Percentiles rank a stretch among this genome's conserved stretches.
These are phyloP conservation scores for Entrophospora sp. DNA, from an alignment of 192 early-diverging fungal species.

Conservation along the genomic window DNA sequence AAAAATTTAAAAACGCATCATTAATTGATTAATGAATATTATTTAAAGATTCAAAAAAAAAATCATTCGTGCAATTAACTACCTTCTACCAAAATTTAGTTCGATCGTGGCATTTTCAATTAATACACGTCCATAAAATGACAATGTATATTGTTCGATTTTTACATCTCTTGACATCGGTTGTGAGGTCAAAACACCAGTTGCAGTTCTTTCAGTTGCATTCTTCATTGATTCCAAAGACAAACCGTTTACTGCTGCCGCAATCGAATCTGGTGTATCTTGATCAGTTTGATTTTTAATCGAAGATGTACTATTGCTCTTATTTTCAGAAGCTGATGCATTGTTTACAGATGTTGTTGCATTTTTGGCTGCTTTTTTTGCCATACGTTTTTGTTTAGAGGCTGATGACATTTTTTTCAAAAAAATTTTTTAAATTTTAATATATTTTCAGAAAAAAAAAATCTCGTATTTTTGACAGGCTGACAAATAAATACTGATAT, in stretches of 20 bases:
- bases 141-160: slow-evolving; percentile 90
- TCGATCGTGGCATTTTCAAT: slow-evolving; percentile 91
- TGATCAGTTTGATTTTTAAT: slow-evolving; percentile 21
- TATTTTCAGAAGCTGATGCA: slow-evolving; percentile 24
- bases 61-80: not conserved
- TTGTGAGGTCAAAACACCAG: slow-evolving; percentile 88
- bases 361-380: slow-evolving; percentile 60
- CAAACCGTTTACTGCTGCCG: slow-evolving; percentile 36
- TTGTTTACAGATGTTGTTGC: slow-evolving; percentile 27
- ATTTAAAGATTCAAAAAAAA: no score
- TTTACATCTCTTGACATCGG: slow-evolving; percentile 90
- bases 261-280: slow-evolving; percentile 21
- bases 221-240: slow-evolving; percentile 50
- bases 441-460: no score
- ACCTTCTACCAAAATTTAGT: slow-evolving; percentile 95
- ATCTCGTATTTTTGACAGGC: no score
- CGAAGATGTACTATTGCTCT: slow-evolving; percentile 24
- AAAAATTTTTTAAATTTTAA: no score
- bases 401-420: slow-evolving; percentile 41
- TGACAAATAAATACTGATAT: no score
- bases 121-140: slow-evolving; percentile 88
- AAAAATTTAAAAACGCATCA: no score
- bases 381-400: slow-evolving; percentile 75
- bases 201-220: slow-evolving; percentile 72
- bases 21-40: no score